Evolutionary conservation across 495 filamentous ascomycete genomes (phyloP).

Genomic region (Durotheca rogersii): DNA sequence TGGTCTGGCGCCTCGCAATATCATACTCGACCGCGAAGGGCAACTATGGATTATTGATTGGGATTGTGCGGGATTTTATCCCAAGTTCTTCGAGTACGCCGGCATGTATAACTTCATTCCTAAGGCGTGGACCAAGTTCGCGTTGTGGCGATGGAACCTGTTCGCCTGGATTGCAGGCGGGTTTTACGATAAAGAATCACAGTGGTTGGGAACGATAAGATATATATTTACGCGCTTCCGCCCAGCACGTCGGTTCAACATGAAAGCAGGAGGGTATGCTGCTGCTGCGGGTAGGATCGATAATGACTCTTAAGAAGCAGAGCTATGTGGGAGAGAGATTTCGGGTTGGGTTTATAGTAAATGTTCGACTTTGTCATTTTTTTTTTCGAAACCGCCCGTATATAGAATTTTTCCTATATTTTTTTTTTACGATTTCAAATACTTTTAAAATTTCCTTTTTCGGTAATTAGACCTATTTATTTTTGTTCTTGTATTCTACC

Average conservation of each 20-base stretch:
- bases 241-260: slow-evolving; percentile 3
- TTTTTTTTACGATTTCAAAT: too few relatives aligned
- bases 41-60: slow-evolving; percentile 22
- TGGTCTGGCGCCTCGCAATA: slow-evolving; percentile 28
- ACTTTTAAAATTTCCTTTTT: too few relatives aligned
- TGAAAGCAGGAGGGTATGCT: neutral
- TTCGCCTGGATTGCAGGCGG: slow-evolving; percentile 5
- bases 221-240: neutral
- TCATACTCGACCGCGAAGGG: slow-evolving; percentile 18
- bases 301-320: too few relatives aligned
- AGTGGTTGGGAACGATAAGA: neutral
- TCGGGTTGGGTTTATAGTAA: too few relatives aligned
- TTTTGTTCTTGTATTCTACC: too few relatives aligned
- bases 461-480: too few relatives aligned
- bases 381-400: too few relatives aligned
- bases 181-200: slow-evolving; percentile 1
- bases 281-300: too few relatives aligned
- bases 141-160: slow-evolving; percentile 1
- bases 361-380: too few relatives aligned
- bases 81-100: slow-evolving; percentile 22
- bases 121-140: neutral
- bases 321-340: too few relatives aligned
- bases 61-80: slow-evolving; percentile 30
- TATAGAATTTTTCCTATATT: too few relatives aligned
- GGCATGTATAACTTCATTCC: slow-evolving; percentile 11